Conservation (phyloP, 306 rosid species). For the Acacia confusa region DNA sequence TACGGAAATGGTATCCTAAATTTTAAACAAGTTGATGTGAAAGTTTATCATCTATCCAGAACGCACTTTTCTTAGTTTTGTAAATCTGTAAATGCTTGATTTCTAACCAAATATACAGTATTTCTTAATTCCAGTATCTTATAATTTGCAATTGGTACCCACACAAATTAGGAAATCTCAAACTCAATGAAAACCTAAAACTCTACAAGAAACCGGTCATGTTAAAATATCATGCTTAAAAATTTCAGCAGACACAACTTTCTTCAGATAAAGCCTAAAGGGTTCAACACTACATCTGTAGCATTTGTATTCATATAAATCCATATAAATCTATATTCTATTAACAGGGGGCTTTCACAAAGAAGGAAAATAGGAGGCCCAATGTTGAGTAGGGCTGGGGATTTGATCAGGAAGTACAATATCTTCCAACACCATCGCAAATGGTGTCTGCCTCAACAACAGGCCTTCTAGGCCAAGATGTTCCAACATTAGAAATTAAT, state of each 20-base stretch:
- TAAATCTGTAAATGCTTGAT: neutral
- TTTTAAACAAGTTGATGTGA: slow-evolving; percentile 2
- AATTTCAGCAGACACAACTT: neutral
- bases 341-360: neutral
- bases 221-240: slow-evolving; percentile 3
- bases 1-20: slow-evolving; percentile 5
- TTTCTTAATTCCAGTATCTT: neutral
- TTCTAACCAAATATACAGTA: slow-evolving; percentile 2
- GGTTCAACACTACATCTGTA: neutral
- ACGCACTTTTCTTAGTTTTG: neutral
- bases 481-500: slow-evolving; percentile 3
- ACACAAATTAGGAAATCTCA: slow-evolving; percentile 3
- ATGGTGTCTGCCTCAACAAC: neutral
- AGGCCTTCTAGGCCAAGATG: slow-evolving; percentile 8
- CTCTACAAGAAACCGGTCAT: neutral
- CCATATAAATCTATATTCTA: neutral
- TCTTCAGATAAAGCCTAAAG: slow-evolving; percentile 13
- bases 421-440: neutral
- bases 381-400: neutral
- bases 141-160: neutral
- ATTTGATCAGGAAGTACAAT: slow-evolving; percentile 2
- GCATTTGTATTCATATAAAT: neutral
- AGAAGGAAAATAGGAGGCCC: neutral
- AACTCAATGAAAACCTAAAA: neutral
- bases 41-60: slow-evolving; percentile 11